Evolutionary conservation across 164 flowering plant species (phyloP).

Genomic region (Chimonanthus praecox): DNA sequence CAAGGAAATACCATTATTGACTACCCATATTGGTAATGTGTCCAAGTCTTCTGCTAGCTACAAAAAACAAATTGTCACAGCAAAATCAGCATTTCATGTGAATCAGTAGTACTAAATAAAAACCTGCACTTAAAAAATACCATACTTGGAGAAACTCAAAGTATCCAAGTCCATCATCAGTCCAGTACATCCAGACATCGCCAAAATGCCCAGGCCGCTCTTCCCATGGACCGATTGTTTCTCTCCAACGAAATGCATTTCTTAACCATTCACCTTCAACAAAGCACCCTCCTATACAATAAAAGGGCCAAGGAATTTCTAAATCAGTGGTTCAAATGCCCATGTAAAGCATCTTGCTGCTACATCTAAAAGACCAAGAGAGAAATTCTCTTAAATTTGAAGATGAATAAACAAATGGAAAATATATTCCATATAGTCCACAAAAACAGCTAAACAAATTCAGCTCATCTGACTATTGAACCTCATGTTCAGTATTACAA

Average conservation of each 20-base stretch:
- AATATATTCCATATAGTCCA: background rate
- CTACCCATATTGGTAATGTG: conserved; percentile 80
- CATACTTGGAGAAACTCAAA: conserved; percentile 84
- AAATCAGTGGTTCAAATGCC: background rate
- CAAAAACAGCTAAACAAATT: background rate
- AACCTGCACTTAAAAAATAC: conserved; percentile 5
- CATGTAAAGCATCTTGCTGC: background rate
- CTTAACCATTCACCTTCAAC: conserved; percentile 91
- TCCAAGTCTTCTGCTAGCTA: conserved; percentile 90
- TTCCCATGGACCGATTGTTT: conserved; percentile 88
- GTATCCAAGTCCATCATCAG: conserved; percentile 94
- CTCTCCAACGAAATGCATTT: conserved; percentile 95
- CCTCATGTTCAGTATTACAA: background rate
- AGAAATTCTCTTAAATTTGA: background rate
- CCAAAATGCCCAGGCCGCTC: conserved; percentile 94
- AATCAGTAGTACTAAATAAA: background rate
- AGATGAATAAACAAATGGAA: background rate
- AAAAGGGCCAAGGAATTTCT: background rate
- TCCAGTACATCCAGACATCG: conserved; percentile 96
- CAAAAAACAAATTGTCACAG: conserved; percentile 8
- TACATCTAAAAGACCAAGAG: background rate
- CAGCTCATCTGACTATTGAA: background rate
- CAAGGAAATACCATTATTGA: conserved; percentile 69
- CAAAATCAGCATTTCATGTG: background rate
- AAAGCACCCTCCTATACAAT: conserved; percentile 70